Evolutionary conservation across 345 rosid species (phyloP).

Genomic region (Hibiscus syriacus): DNA sequence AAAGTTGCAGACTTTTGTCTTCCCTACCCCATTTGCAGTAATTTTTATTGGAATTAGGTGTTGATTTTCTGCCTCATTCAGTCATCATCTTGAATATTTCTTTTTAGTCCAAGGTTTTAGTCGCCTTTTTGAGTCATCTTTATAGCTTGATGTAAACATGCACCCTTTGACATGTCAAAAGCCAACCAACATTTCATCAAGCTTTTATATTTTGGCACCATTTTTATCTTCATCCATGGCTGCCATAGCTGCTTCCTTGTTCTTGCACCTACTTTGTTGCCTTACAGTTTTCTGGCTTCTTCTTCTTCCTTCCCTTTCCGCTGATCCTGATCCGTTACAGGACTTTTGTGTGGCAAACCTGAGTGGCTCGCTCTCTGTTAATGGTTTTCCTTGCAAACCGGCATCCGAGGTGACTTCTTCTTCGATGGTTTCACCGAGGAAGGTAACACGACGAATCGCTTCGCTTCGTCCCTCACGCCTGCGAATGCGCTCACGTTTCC

Average conservation of each 20-base stretch:
- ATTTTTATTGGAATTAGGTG: background rate
- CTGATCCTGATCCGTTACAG: constrained; percentile 59
- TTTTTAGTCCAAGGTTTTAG: background rate
- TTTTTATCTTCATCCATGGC: constrained; percentile 19
- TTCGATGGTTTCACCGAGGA: constrained; percentile 41
- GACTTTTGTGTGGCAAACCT: constrained; percentile 63
- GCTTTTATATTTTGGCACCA: background rate
- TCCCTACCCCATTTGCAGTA: background rate
- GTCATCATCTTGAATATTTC: background rate
- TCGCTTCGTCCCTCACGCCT: constrained; percentile 21
- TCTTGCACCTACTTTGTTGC: constrained; percentile 11
- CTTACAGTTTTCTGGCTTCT: constrained; percentile 27
- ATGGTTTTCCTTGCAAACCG: constrained; percentile 74
- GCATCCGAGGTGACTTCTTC: constrained; percentile 49
- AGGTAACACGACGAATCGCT: constrained; percentile 40
- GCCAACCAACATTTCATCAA: background rate
- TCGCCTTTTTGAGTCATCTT: background rate
- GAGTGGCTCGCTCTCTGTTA: constrained; percentile 31
- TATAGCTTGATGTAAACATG: background rate
- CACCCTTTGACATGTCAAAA: background rate
- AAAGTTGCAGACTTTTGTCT: background rate
- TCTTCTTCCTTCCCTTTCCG: constrained; percentile 24
- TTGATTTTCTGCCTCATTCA: background rate
- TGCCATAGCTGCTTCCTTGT: constrained; percentile 11
- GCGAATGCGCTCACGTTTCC: constrained; percentile 55